A percentile compares a stretch with the other conserved stretches of the same genome.
Conservation (phyloP, 345 rosid species). For the Adansonia digitata region DNA sequence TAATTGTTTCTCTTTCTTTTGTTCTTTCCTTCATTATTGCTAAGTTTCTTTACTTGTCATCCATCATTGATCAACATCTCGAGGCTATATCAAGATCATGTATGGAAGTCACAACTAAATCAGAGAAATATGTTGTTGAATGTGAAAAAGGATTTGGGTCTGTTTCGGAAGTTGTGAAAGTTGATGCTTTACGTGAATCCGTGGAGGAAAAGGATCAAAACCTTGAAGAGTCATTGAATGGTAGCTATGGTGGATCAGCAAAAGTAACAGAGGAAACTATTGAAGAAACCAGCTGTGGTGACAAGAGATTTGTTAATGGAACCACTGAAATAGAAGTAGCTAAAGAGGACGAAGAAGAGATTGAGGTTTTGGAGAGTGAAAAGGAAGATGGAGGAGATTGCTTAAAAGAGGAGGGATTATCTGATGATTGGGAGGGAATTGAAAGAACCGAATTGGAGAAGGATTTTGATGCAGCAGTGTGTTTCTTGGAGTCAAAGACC, state of each 20-base stretch:
- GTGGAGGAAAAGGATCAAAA: not conserved
- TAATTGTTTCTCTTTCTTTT: constrained; percentile 18
- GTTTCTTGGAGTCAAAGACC: constrained; percentile 24
- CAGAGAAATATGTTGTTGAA: not conserved
- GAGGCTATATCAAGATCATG: constrained; percentile 7
- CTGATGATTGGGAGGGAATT: constrained; percentile 51
- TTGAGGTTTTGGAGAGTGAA: constrained; percentile 11
- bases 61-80: not conserved
- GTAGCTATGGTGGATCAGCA: not conserved
- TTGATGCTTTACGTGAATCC: constrained; percentile 16
- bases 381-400: constrained; percentile 6
- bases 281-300: not conserved
- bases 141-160: constrained; percentile 18
- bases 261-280: not conserved
- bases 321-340: not conserved
- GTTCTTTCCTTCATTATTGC: constrained; percentile 21
- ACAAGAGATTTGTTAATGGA: not conserved
- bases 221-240: not conserved
- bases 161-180: constrained; percentile 11
- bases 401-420: constrained; percentile 3
- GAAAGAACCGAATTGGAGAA: constrained; percentile 41
- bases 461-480: constrained; percentile 38
- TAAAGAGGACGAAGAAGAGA: constrained; percentile 14
- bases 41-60: constrained; percentile 14
- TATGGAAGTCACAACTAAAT: not conserved